Evolutionary conservation across 371 early-diverging fungal genomes (phyloP).

Genomic region (Batrachochytrium dendrobatidis): DNA sequence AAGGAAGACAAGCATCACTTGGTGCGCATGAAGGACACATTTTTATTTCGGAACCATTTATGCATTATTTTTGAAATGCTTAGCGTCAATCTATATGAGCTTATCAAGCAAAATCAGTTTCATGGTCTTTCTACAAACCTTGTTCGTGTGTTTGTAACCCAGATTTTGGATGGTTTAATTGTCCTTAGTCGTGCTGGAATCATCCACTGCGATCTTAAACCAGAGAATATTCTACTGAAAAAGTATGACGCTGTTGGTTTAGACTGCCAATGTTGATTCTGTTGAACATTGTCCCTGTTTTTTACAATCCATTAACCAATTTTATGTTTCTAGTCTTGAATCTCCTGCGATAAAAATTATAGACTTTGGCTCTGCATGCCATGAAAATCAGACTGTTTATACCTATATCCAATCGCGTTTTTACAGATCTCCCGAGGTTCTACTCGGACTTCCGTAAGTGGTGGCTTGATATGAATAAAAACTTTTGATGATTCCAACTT

Average conservation of each 20-base stretch:
- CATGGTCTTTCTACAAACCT: conserved; percentile 76
- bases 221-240: conserved; percentile 89
- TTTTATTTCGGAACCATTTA: conserved; percentile 84
- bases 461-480: conserved; percentile 7
- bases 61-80: conserved; percentile 94
- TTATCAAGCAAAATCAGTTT: conserved; percentile 86
- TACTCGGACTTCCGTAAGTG: conserved; percentile 73
- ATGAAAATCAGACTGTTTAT: conserved; percentile 72
- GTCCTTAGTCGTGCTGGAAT: conserved; percentile 74
- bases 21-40: conserved; percentile 69
- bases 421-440: conserved; percentile 95
- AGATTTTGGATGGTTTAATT: conserved; percentile 80
- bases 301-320: background rate
- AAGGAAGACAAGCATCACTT: conserved; percentile 73
- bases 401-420: conserved; percentile 96
- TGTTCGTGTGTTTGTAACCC: conserved; percentile 74
- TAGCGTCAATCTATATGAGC: conserved; percentile 87
- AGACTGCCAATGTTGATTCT: background rate
- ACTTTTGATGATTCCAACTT: too few relatives aligned
- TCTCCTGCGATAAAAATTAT: conserved; percentile 89
- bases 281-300: background rate
- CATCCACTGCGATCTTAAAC: conserved; percentile 98
- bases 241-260: conserved; percentile 46
- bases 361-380: conserved; percentile 96
- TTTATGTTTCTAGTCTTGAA: conserved; percentile 42